These are phyloP conservation scores for Ceratobasidium papillatum DNA, from an alignment of 1,284 basidiomycete genomes.

Conservation along the genomic window DNA sequence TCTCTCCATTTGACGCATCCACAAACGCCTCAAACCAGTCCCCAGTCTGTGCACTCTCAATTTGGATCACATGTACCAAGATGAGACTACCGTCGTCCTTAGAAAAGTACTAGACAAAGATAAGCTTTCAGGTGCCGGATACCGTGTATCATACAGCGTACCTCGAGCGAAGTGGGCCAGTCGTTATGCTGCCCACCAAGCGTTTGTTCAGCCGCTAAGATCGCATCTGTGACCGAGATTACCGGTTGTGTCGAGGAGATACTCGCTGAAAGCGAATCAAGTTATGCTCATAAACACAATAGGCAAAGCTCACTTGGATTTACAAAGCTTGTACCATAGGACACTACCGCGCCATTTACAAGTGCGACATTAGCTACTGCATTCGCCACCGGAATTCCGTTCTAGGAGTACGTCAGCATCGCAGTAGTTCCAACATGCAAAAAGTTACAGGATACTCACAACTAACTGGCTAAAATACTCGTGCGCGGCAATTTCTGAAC, in stretches of 20 bases:
- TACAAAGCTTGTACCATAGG: constrained; percentile 63
- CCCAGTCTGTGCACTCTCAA: background rate
- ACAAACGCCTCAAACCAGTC: constrained; percentile 6
- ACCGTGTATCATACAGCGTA: background rate
- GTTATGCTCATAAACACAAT: background rate
- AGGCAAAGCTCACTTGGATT: constrained; percentile 42
- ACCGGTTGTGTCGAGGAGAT: constrained; percentile 20
- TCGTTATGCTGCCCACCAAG: constrained; percentile 24
- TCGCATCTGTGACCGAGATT: constrained; percentile 19
- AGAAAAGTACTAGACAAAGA: background rate
- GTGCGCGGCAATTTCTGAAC: too few relatives aligned
- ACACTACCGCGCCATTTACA: constrained; percentile 53
- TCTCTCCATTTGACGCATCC: background rate
- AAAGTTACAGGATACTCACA: too few relatives aligned
- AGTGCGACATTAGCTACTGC: constrained; percentile 61
- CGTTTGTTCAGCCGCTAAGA: constrained; percentile 23
- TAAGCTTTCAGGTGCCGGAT: background rate
- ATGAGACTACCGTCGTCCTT: constrained; percentile 9
- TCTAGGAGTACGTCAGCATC: too few relatives aligned
- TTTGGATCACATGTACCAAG: constrained; percentile 37
- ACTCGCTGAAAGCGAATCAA: constrained; percentile 1
- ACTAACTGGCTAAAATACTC: too few relatives aligned
- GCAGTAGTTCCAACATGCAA: too few relatives aligned
- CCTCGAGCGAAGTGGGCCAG: constrained; percentile 4
- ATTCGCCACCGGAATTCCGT: constrained; percentile 59